Evolutionary conservation across 164 flowering plant genomes (phyloP).

Genomic region (Aristolochia californica): DNA sequence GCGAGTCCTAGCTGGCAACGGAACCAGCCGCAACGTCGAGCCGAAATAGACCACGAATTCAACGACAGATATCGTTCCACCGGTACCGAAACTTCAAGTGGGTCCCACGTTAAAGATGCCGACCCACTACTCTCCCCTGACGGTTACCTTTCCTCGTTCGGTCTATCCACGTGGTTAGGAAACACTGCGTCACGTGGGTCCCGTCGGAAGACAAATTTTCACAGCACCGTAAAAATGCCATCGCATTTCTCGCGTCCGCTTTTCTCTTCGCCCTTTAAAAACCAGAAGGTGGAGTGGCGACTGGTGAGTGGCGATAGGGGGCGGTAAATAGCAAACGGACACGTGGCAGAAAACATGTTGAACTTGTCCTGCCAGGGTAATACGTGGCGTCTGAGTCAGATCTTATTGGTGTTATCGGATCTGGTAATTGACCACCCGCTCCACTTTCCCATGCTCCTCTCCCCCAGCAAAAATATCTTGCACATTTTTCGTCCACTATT

Average conservation of each 20-base stretch:
- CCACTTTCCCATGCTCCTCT: constrained; percentile 1
- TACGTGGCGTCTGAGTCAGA: not conserved
- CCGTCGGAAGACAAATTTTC: too few relatives aligned
- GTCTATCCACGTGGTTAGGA: constrained; percentile 16
- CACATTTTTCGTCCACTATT: not conserved
- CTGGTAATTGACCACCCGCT: constrained; percentile 5
- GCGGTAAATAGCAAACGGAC: not conserved
- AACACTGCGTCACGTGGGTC: too few relatives aligned
- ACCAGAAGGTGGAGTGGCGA: too few relatives aligned
- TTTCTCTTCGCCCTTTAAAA: too few relatives aligned
- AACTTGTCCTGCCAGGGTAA: not conserved
- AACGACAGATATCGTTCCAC: not conserved
- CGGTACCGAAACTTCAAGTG: constrained; percentile 55
- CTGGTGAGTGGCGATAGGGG: too few relatives aligned
- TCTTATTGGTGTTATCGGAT: constrained; percentile 3
- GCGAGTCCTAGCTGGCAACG: not conserved
- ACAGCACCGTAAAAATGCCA: too few relatives aligned
- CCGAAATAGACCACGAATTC: not conserved
- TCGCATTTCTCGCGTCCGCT: too few relatives aligned
- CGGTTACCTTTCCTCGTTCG: constrained; percentile 27
- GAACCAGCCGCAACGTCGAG: not conserved
- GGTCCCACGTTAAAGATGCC: constrained; percentile 31
- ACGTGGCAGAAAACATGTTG: not conserved
- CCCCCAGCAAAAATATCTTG: constrained; percentile 1
- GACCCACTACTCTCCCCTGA: constrained; percentile 20